Conservation (phyloP, 352 stramenopile genomes). For the Phytophthora rubi region DNA sequence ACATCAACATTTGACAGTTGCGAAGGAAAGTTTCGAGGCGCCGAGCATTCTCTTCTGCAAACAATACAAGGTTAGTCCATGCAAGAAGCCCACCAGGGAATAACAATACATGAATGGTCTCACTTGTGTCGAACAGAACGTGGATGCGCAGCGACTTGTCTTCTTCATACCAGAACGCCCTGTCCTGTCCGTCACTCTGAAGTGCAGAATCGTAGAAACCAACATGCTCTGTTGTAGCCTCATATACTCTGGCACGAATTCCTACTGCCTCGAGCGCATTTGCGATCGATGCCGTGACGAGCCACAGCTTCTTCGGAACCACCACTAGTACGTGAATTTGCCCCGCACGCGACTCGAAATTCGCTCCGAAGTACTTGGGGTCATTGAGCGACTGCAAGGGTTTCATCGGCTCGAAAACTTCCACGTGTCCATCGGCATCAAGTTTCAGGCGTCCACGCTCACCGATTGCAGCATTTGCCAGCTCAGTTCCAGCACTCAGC, state of each 20-base stretch:
- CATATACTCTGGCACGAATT: background rate
- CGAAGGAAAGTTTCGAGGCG: background rate
- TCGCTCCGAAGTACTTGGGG: background rate
- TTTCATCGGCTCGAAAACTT: background rate
- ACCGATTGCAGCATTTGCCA: background rate
- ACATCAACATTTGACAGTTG: background rate
- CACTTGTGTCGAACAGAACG: slow-evolving; percentile 1
- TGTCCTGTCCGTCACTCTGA: background rate
- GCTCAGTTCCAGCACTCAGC: background rate
- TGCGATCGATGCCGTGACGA: background rate
- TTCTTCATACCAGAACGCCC: background rate
- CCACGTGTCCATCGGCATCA: background rate
- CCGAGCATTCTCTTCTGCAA: background rate
- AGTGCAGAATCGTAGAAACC: background rate
- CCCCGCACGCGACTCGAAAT: background rate
- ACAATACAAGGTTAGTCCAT: background rate
- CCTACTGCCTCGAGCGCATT: background rate
- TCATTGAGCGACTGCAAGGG: background rate
- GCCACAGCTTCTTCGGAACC: background rate
- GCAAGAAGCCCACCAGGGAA: background rate
- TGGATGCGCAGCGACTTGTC: background rate
- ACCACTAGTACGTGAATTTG: background rate
- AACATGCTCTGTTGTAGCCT: background rate
- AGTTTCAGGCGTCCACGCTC: background rate
- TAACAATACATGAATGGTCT: background rate